Conservation (phyloP, 352 stramenopile species). For the Phytophthora chlamydospora region DNA sequence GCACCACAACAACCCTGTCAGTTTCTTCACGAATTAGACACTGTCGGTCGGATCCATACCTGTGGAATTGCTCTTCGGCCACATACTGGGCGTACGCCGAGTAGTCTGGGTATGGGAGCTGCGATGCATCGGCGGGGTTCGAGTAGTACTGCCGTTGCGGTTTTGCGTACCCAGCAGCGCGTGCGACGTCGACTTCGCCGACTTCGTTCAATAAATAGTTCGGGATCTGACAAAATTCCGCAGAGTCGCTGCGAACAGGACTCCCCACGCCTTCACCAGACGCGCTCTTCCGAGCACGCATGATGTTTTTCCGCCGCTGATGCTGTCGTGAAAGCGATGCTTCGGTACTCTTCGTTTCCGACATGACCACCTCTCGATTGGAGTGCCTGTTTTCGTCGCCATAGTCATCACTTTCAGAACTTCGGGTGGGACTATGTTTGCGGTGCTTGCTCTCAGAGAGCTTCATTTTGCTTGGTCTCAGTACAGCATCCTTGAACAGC, state of each 20-base stretch:
- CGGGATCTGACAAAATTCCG: constrained; percentile 20
- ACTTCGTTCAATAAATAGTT: constrained; percentile 38
- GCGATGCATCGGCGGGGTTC: constrained; percentile 4
- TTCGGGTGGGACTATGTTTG: constrained; percentile 5
- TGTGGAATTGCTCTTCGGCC: constrained; percentile 42
- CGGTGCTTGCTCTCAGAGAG: constrained; percentile 14
- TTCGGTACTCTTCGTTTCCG: constrained; percentile 3
- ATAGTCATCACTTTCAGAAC: constrained; percentile 7
- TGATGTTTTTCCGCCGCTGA: constrained; percentile 25
- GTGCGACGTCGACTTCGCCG: not conserved
- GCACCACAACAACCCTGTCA: constrained; percentile 15
- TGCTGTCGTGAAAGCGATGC: constrained; percentile 14
- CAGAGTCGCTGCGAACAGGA: constrained; percentile 9
- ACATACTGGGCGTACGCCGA: constrained; percentile 30
- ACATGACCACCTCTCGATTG: constrained; percentile 7
- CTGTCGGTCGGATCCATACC: constrained; percentile 20
- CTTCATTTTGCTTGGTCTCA: constrained; percentile 46
- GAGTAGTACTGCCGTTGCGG: constrained; percentile 24
- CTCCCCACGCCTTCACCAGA: constrained; percentile 13
- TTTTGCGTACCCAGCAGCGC: constrained; percentile 5
- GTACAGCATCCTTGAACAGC: constrained; percentile 60
- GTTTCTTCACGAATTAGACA: not conserved
- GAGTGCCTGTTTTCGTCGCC: constrained; percentile 22
- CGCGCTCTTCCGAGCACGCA: constrained; percentile 20
- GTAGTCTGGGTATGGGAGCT: constrained; percentile 25